Evolutionary conservation across 2,329 filamentous ascomycete genomes (phyloP).

Genomic region (Juglanconis sp.): DNA sequence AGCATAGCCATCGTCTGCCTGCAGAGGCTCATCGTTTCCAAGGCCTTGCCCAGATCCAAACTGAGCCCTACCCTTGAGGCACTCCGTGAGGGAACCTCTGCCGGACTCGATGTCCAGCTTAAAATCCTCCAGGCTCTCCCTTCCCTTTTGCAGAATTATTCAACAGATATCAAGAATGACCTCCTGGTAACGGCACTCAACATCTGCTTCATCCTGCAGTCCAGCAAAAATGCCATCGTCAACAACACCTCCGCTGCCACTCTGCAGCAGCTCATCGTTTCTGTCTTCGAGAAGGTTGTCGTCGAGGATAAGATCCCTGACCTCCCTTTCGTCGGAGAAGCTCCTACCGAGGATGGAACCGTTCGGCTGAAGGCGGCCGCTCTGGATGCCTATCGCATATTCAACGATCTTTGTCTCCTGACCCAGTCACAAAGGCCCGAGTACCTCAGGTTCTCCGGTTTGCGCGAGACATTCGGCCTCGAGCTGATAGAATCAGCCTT

Average conservation of each 20-base stretch:
- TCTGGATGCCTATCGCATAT: conserved; percentile 80
- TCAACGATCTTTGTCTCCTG: conserved; percentile 85
- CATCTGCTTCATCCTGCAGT: conserved; percentile 87
- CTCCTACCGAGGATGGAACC: conserved; percentile 61
- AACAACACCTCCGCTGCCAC: conserved; percentile 97
- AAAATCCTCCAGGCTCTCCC: conserved; percentile 93
- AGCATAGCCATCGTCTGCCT: conserved; percentile 84
- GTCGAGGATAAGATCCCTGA: conserved; percentile 70
- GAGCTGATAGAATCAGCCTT: conserved; percentile 91
- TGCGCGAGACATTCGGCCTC: conserved; percentile 80
- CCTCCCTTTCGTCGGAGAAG: conserved; percentile 60
- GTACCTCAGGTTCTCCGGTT: conserved; percentile 73
- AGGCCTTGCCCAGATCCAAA: conserved; percentile 73
- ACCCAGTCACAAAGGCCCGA: conserved; percentile 80
- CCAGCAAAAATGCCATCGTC: conserved; percentile 87
- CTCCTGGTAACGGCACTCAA: conserved; percentile 79
- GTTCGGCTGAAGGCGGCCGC: conserved; percentile 71
- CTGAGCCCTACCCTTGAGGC: conserved; percentile 85
- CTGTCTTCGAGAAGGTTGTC: conserved; percentile 88
- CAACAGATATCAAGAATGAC: conserved; percentile 74
- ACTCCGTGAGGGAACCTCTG: conserved; percentile 78
- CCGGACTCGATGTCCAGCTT: conserved; percentile 83
- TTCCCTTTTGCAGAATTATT: conserved; percentile 86
- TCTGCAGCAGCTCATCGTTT: conserved; percentile 86
- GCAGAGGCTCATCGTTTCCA: conserved; percentile 80